Evolutionary conservation across 148 eudicot species (phyloP), one percentile per base, ranked within the genome.

Genomic region (Arctostaphylos glauca): DNA sequence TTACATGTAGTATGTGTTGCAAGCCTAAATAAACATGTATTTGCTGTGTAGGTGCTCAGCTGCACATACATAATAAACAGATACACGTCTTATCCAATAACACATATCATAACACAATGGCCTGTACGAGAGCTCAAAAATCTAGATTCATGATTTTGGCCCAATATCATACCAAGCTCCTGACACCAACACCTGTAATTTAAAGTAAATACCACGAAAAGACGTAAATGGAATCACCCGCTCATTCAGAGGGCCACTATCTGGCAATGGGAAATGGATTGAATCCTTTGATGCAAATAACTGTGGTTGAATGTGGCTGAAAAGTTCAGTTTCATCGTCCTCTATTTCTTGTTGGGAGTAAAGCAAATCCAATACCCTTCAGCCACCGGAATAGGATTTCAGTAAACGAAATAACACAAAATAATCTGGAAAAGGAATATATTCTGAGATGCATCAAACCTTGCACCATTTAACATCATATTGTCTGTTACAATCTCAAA

Each of bases 391-490:
- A 79, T 79, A 66, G n/a, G 85, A 38, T 23, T 18, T 76, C 10
- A 21, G 50, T 44, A 23, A 74, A 43, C 47, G 31, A 41, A 75
- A 59, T 46, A 77, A 46, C 68, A 73, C 76, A 80, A 77, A 53
- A 38, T 77, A 75, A 75, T 79, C 66, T 43, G 0, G 54, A 9
- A 82, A 77, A 48, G 60, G 79, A 14, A 52, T 44, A 43, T 48
- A 66, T 44, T 46, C 9, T 49, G 78, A 73, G 55, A n/a, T 74
- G 12, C 56, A 83, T 75, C 87, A 76, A 81, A 95, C 99, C 98
- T 94, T 87, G 97, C 93, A 81, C 92, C 93, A 84, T 93, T 91
- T 82, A 89, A 56, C 93, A 96, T 90, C 97, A 96, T 87, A 80
- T 90, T 92, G 62, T 76, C 86, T 66, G 98, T 93, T 77, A 94